Evolutionary conservation across 2,329 filamentous ascomycete species (phyloP).

Genomic region (Aspergillus oerlinghausenensis): DNA sequence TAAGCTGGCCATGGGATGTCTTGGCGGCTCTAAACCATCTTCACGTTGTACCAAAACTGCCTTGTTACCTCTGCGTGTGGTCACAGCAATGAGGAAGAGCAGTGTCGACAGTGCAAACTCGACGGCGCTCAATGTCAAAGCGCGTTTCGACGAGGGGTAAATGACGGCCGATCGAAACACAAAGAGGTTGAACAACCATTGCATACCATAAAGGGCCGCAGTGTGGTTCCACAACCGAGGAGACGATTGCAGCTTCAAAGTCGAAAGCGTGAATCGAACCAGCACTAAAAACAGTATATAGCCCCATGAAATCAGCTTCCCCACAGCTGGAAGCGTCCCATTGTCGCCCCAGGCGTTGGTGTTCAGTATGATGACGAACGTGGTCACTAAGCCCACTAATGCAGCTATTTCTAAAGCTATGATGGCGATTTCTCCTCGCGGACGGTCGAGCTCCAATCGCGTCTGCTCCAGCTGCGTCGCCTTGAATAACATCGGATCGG

Average conservation of each 20-base stretch:
- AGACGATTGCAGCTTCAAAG: conserved; percentile 59
- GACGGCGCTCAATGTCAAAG: conserved; percentile 61
- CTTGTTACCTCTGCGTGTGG: conserved; percentile 87
- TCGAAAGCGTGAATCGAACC: conserved; percentile 63
- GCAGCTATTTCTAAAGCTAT: conserved; percentile 71
- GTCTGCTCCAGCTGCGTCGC: conserved; percentile 47
- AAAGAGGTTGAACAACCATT: conserved; percentile 73
- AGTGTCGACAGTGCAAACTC: conserved; percentile 73
- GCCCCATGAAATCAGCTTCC: conserved; percentile 69
- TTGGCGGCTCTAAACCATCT: conserved; percentile 78
- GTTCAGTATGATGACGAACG: conserved; percentile 63
- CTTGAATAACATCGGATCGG: conserved; percentile 51
- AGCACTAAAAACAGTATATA: conserved; percentile 73
- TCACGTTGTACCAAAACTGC: conserved; percentile 84
- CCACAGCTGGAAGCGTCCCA: conserved; percentile 58
- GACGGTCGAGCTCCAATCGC: conserved; percentile 65
- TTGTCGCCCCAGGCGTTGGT: conserved; percentile 56
- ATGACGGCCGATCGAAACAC: conserved; percentile 83
- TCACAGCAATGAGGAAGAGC: conserved; percentile 70
- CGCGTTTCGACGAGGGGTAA: conserved; percentile 61
- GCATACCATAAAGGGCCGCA: conserved; percentile 70
- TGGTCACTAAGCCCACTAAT: conserved; percentile 64
- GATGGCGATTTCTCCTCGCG: conserved; percentile 65
- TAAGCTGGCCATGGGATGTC: conserved; percentile 80
- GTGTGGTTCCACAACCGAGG: conserved; percentile 90